phyloP scores from a whole-genome alignment of 345 rosid genomes.

The Gossypium stocksii region DNA sequence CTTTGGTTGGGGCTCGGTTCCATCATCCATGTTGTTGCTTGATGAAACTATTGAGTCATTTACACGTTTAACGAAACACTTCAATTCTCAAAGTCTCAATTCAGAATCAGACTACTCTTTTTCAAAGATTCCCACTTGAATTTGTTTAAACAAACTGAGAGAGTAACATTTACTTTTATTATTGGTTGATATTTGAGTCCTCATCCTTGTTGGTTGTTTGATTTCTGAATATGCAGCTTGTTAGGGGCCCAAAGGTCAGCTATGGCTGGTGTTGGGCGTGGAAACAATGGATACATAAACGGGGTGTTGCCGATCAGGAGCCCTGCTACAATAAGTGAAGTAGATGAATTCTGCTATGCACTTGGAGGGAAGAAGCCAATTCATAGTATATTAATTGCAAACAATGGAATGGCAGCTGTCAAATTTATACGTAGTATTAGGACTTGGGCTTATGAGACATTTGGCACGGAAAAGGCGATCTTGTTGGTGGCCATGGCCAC shows the following conservation, averaged over 20 bases:
- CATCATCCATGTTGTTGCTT: neutral
- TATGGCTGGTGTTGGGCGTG: conserved; percentile 40
- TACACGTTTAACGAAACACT: neutral
- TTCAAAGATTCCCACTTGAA: neutral
- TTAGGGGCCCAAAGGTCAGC: conserved; percentile 44
- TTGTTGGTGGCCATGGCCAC: conserved; percentile 99
- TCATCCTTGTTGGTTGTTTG: neutral
- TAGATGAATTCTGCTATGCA: conserved; percentile 75
- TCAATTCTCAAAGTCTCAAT: neutral
- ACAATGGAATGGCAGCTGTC: conserved; percentile 99
- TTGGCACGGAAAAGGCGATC: conserved; percentile 92
- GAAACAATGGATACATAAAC: conserved; percentile 49
- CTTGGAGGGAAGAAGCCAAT: conserved; percentile 85
- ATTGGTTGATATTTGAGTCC: neutral
- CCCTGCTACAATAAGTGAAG: conserved; percentile 53
- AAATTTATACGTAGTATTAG: conserved; percentile 94
- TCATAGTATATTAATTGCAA: conserved; percentile 87
- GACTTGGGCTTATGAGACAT: conserved; percentile 98
- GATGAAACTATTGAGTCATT: neutral
- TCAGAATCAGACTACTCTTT: neutral
- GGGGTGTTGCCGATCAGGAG: conserved; percentile 49
- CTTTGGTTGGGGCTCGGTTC: neutral
- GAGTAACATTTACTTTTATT: neutral
- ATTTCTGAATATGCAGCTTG: conserved; percentile 45
- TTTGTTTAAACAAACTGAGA: neutral